These are phyloP conservation scores for Amaranthus tricolor DNA, from an alignment of 179 eudicot species.

Conservation along the genomic window DNA sequence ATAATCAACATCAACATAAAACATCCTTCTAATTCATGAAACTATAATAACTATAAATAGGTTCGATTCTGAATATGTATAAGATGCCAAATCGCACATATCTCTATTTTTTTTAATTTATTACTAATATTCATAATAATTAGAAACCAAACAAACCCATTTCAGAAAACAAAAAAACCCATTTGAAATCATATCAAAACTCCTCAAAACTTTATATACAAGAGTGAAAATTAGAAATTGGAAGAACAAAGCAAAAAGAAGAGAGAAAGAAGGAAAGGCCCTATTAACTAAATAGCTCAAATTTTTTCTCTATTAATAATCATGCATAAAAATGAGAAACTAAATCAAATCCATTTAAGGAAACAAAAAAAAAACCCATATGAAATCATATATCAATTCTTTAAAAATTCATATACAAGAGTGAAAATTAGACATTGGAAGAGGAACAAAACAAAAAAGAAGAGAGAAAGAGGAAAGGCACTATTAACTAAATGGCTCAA, in stretches of 20 bases:
- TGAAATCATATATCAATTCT: not conserved
- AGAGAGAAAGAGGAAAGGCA: no score
- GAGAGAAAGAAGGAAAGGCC: no score
- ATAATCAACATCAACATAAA: slow-evolving; percentile 19
- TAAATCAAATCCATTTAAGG: slow-evolving; percentile 8
- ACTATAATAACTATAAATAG: no score
- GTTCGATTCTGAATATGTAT: no score
- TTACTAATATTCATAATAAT: not conserved
- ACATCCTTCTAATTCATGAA: no score
- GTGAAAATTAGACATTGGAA: no score
- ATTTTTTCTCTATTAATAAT: not conserved
- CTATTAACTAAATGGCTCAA: no score
- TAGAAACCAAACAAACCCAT: not conserved
- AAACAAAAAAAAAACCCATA: slow-evolving; percentile 4
- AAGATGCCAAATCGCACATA: slow-evolving; percentile 11
- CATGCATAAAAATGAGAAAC: slow-evolving; percentile 15
- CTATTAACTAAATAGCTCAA: not conserved
- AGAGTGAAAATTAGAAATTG: no score
- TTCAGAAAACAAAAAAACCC: slow-evolving; percentile 15
- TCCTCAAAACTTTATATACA: no score
- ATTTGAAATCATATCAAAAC: slow-evolving; percentile 13
- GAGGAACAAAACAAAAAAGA: not conserved
- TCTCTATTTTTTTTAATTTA: slow-evolving; percentile 18
- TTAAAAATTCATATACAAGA: not conserved
- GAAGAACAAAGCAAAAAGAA: no score